Evolutionary conservation across 1,284 basidiomycete genomes (phyloP), one percentile per base, ranked within the genome.

Genomic region (Chondrostereum purpureum): DNA sequence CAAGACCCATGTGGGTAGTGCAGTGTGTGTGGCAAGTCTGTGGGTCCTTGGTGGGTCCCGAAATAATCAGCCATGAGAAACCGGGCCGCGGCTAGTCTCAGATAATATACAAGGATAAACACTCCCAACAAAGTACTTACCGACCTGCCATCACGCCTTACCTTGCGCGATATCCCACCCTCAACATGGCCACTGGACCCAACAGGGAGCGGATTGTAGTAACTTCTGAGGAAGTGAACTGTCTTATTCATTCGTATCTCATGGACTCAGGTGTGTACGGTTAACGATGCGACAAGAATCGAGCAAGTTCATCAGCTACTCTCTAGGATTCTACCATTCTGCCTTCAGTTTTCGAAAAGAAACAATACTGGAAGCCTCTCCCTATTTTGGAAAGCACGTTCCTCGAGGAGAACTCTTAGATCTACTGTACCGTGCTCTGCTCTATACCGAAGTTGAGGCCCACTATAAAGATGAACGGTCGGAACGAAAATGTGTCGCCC

Each of bases 391-490:
- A 49, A 84, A 80, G 56, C 79, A 86, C 52, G 79, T 92, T 19
- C 83, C 80, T n/a, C 78, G 87, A 14, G 89, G 88, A 8, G 86
- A 90, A 58, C 75, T 92, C 20, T 69, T 91, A 39, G 83, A 89
- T 48, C 77, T 91, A 12, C 73, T 92, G 22, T 77, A 78, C 60
- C 92, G 90, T 61, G 81, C 88, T 63, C 66, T 92, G 16, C 72
- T 91, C 11, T 92, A 90, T 54, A 70, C 75, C n/a, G 88, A 92
- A 63, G 87, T 87, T 27, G 89, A 92, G 65, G 75, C 81, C 5
- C 86, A 89, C 55, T 88, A 83, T 79, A 75, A 75, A 50, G 72
- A 70, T 12, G 76, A 78, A 55, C 64, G 68, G 22, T 63, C 83
- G 50, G 72, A 75, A 3, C 70, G 67, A 39, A 77, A 75, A 52